Evolutionary conservation across 2,329 filamentous ascomycete genomes (phyloP).

Genomic region (Beauveria pseudobassiana): DNA sequence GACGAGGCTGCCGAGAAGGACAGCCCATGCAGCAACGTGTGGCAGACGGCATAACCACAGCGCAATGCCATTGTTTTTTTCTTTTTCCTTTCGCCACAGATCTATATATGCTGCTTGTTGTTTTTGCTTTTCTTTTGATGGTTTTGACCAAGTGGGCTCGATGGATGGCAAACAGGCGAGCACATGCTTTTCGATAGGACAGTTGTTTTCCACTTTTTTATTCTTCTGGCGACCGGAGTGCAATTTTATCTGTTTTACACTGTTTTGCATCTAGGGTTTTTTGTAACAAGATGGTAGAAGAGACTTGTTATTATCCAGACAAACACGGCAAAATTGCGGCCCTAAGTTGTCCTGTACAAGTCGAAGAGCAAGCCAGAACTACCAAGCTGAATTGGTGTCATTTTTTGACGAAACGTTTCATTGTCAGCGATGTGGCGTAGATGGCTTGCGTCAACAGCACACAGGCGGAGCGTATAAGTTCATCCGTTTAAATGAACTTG

Average conservation of each 20-base stretch:
- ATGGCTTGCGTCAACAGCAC: too few relatives aligned
- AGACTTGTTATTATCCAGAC: background rate
- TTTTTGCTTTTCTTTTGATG: slow-evolving; percentile 17
- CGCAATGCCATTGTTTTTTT: background rate
- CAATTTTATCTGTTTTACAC: slow-evolving; percentile 30
- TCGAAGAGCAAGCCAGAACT: background rate
- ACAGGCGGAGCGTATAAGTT: too few relatives aligned
- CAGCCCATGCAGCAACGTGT: background rate
- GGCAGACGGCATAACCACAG: background rate
- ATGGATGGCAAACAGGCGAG: slow-evolving; percentile 25
- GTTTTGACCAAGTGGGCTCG: slow-evolving; percentile 24
- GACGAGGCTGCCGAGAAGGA: background rate
- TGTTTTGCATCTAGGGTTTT: slow-evolving; percentile 18
- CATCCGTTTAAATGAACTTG: too few relatives aligned
- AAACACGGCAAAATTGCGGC: background rate
- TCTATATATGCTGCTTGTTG: background rate
- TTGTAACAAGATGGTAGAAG: background rate
- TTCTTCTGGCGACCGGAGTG: slow-evolving; percentile 43
- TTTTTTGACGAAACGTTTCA: too few relatives aligned
- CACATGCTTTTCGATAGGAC: slow-evolving; percentile 36
- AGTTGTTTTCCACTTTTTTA: slow-evolving; percentile 13
- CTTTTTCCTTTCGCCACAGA: slow-evolving; percentile 2
- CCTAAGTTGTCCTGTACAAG: background rate
- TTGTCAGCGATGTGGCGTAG: too few relatives aligned
- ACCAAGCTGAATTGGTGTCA: too few relatives aligned